These are phyloP conservation scores for Poronia punctata DNA, from an alignment of 495 filamentous ascomycete genomes.

Conservation along the genomic window DNA sequence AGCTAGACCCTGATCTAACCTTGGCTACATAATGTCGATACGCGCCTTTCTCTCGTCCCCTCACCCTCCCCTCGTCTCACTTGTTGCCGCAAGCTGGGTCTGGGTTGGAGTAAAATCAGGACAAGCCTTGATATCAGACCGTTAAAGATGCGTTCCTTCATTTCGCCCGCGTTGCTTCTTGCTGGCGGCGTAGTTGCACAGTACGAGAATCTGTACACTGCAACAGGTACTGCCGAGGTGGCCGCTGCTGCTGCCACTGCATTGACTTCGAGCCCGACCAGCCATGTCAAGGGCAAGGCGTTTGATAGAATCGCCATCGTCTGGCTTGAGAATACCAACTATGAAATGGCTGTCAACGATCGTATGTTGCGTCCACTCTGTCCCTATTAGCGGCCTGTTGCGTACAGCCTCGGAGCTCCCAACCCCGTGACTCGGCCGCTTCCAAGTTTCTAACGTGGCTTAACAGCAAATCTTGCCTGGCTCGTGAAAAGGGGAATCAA, in stretches of 20 bases:
- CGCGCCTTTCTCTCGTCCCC: too few species aligned
- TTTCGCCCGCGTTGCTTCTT: conserved; percentile 11
- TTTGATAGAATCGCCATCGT: conserved; percentile 63
- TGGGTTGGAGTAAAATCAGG: conserved; percentile 1
- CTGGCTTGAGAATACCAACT: conserved; percentile 70
- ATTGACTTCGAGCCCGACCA: conserved; percentile 43
- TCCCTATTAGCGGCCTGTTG: background rate
- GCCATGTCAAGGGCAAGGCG: conserved; percentile 53
- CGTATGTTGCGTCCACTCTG: conserved; percentile 11
- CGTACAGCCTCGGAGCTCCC: too few species aligned
- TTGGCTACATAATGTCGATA: too few species aligned
- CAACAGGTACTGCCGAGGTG: conserved; percentile 23
- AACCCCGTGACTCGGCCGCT: too few species aligned
- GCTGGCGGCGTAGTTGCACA: conserved; percentile 15
- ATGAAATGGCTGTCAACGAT: conserved; percentile 31
- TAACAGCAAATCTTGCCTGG: conserved; percentile 32
- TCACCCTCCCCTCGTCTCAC: background rate
- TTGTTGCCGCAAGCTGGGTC: conserved; percentile 1
- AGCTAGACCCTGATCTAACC: too few species aligned
- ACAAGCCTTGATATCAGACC: background rate
- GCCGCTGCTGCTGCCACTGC: conserved; percentile 29
- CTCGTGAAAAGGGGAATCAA: conserved; percentile 36
- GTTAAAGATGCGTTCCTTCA: conserved; percentile 15
- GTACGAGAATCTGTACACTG: conserved; percentile 21
- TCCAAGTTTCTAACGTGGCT: conserved; percentile 7